These are phyloP conservation scores for Uronychia binucleata DNA, from an alignment of 73 alveolate genomes.

Conservation along the genomic window DNA sequence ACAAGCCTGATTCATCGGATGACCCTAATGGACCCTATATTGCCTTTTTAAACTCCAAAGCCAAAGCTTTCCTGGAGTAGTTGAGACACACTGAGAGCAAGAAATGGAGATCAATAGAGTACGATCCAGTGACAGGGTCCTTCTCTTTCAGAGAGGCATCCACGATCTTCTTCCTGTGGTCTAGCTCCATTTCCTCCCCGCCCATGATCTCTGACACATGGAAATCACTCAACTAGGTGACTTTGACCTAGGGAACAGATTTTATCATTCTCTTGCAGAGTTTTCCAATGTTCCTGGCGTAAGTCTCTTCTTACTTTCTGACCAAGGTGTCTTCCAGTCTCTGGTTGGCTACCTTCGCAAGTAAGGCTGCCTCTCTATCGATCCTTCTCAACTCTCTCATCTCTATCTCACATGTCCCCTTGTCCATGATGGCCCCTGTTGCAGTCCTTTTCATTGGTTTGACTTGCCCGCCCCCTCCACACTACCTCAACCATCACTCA, in stretches of 20 bases:
- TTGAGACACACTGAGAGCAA: background rate
- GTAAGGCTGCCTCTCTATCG: background rate
- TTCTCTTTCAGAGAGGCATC: background rate
- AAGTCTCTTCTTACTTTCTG: background rate
- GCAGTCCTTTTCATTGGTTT: too few species aligned
- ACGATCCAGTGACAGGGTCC: background rate
- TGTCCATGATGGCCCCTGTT: background rate
- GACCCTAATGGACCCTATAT: background rate
- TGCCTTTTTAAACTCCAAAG: background rate
- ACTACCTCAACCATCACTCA: too few species aligned
- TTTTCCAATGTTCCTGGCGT: background rate
- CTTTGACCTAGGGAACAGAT: background rate
- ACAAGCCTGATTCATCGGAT: background rate
- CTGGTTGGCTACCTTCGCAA: background rate
- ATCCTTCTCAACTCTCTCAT: background rate
- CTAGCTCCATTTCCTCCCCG: background rate
- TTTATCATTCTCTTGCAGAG: background rate
- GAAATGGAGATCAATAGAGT: background rate
- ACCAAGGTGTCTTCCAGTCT: background rate
- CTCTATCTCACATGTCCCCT: background rate
- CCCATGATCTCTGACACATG: background rate
- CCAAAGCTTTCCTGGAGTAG: background rate
- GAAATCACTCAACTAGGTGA: background rate
- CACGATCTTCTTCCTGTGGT: background rate
- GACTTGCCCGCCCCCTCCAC: too few species aligned